Base-by-base conservation (phyloP, 345 rosid species). In the Triadica sebifera region DNA sequence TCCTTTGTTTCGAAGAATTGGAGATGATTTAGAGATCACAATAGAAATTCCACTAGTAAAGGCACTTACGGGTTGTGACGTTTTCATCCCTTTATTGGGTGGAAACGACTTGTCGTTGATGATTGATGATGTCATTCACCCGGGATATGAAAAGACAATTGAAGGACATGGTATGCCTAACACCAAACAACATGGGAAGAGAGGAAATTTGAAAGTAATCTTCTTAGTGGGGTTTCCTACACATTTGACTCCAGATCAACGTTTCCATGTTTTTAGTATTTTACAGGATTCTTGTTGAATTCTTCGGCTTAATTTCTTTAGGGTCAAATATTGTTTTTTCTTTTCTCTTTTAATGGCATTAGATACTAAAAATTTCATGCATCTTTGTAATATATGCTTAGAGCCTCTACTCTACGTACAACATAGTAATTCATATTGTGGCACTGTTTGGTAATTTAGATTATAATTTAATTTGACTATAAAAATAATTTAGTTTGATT, bases 131-230 rank as follows among this genome's bases (percentile, higher is more conserved):
- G 74, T 92, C 29, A 77, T 94, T 12, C 59, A 84, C 77, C 94
- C 88, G 37, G 95, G 97, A 1, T 83, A 75, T 22, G 74, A 87
- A 41, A 86, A 69, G 71, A 75, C 84, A 38, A 55, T 91, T 9
- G 45, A 67, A 38, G 93, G 86, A 11, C 89, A 89, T 74, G 97
- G 97, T 6, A 94, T 94, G 97, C 89, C 93, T 3, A 82, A 16
- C 47, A 45, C 82, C 0, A 86, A 86, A 75, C 85, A 85, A 59
- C 69, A 70, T 39, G 88, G 88, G 53, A 82, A 71, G 83, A 86
- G 97, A 73, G 98, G 82, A 16, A 57, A 65, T 45, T 53, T 79
- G 47, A 75, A 65, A 41, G 82, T 75, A 13, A 17, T 57, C 1
- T 75, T 75, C 65, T 62, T 71, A 16, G 79, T 79, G 17, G 72